Conservation (phyloP, 2,329 filamentous ascomycete genomes). For the Rutstroemia sp. region DNA sequence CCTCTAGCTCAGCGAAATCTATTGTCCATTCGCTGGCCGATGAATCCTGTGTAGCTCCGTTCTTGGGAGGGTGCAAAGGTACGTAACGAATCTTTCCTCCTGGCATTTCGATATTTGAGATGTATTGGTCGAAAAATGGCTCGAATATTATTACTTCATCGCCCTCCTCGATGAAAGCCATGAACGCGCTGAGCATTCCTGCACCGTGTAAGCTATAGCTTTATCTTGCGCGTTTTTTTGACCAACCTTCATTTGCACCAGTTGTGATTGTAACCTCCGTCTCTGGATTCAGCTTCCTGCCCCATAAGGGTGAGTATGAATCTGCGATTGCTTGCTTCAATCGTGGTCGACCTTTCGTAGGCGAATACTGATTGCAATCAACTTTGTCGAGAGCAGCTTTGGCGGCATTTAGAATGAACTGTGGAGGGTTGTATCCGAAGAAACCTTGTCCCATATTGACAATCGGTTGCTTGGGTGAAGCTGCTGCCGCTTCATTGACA, state of each 20-base stretch:
- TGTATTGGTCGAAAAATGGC: constrained; percentile 99
- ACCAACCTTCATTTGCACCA: constrained; percentile 67
- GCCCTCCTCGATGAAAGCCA: constrained; percentile 90
- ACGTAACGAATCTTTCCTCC: constrained; percentile 94
- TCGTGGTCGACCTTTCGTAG: constrained; percentile 84
- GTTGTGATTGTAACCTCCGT: constrained; percentile 95
- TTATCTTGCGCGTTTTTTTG: not conserved
- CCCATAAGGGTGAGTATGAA: constrained; percentile 86
- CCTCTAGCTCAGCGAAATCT: constrained; percentile 75
- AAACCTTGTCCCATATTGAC: constrained; percentile 63
- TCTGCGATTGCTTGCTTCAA: constrained; percentile 90
- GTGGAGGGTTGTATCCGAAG: constrained; percentile 89
- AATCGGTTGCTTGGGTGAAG: constrained; percentile 55
- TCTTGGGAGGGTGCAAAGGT: constrained; percentile 80
- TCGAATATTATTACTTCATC: constrained; percentile 98
- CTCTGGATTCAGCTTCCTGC: constrained; percentile 72
- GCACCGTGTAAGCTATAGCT: constrained; percentile 9
- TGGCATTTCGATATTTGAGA: constrained; percentile 97
- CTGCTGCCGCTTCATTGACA: constrained; percentile 57
- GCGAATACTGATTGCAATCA: constrained; percentile 98
- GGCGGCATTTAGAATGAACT: constrained; percentile 85
- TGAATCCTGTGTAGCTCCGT: constrained; percentile 71
- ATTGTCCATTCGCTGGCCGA: constrained; percentile 85
- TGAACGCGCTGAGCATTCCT: constrained; percentile 94
- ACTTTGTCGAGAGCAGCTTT: constrained; percentile 84